phyloP scores from a whole-genome alignment of 2,329 filamentous ascomycete species.

The Penicillium sp. region DNA sequence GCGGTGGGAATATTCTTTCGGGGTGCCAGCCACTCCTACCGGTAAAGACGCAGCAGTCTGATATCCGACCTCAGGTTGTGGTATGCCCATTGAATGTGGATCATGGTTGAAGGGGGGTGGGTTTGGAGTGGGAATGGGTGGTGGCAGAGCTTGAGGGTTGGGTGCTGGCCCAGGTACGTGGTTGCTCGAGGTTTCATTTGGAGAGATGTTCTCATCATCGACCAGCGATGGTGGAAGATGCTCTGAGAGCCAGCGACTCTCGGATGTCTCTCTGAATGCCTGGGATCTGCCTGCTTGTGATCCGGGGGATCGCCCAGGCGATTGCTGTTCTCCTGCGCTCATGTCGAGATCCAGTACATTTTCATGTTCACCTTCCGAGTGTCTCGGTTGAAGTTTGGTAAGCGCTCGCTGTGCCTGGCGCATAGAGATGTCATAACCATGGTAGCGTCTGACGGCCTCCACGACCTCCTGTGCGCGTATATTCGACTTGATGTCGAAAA shows the following conservation, averaged over 20 bases:
- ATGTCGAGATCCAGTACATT: conserved; percentile 22
- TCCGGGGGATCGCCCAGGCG: conserved; percentile 26
- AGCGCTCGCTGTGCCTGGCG: conserved; percentile 41
- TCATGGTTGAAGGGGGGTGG: conserved; percentile 23
- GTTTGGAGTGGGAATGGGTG: conserved; percentile 24
- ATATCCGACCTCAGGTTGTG: conserved; percentile 25
- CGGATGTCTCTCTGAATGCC: conserved; percentile 28
- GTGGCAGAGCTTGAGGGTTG: conserved; percentile 23
- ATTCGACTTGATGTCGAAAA: conserved; percentile 39
- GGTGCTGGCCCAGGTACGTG: conserved; percentile 18
- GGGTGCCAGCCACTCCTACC: conserved; percentile 18
- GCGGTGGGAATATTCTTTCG: conserved; percentile 27
- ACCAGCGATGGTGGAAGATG: conserved; percentile 28
- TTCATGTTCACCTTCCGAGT: conserved; percentile 23
- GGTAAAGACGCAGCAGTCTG: conserved; percentile 20
- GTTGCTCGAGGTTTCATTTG: conserved; percentile 23
- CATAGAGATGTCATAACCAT: conserved; percentile 41
- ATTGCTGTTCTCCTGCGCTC: conserved; percentile 27
- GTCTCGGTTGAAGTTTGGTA: conserved; percentile 34
- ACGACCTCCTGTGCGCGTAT: conserved; percentile 40
- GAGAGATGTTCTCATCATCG: conserved; percentile 25
- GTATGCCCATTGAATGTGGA: conserved; percentile 23
- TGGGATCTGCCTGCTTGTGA: conserved; percentile 25
- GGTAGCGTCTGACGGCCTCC: conserved; percentile 41
- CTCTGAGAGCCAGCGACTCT: conserved; percentile 35